Evolutionary conservation across 306 rosid genomes (phyloP).

Genomic region (Castanopsis chinensis): DNA sequence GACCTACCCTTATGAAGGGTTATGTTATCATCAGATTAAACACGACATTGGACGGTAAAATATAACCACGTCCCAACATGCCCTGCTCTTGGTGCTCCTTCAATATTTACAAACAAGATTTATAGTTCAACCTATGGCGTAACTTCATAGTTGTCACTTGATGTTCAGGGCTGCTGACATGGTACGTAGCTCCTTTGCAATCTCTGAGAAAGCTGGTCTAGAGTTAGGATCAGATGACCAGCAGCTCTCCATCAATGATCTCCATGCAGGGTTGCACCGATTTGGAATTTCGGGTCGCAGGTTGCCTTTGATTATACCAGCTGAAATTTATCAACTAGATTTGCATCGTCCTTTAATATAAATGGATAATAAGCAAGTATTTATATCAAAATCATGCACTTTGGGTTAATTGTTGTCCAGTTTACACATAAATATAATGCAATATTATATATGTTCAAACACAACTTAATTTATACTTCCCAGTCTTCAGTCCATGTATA

Average conservation of each 20-base stretch:
- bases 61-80: slow-evolving; percentile 9
- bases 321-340: slow-evolving; percentile 13
- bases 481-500: too few species aligned
- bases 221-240: slow-evolving; percentile 34
- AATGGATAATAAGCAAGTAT: too few species aligned
- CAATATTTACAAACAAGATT: slow-evolving; percentile 11
- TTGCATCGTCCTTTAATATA: neutral
- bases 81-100: neutral
- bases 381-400: neutral
- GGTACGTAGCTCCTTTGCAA: slow-evolving; percentile 27
- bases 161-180: slow-evolving; percentile 34
- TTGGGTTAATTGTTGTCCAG: neutral
- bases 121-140: neutral
- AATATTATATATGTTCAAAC: too few species aligned
- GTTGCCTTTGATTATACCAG: slow-evolving; percentile 22
- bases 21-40: neutral
- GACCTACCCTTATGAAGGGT: neutral
- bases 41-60: slow-evolving; percentile 10
- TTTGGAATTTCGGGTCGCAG: slow-evolving; percentile 35
- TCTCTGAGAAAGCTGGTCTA: slow-evolving; percentile 32
- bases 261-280: slow-evolving; percentile 40
- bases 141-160: neutral
- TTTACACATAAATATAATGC: too few species aligned
- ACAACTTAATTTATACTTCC: too few species aligned
- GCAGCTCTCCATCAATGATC: slow-evolving; percentile 32